Conservation (phyloP, 208 protist genomes). For the Leishmania turanica region DNA sequence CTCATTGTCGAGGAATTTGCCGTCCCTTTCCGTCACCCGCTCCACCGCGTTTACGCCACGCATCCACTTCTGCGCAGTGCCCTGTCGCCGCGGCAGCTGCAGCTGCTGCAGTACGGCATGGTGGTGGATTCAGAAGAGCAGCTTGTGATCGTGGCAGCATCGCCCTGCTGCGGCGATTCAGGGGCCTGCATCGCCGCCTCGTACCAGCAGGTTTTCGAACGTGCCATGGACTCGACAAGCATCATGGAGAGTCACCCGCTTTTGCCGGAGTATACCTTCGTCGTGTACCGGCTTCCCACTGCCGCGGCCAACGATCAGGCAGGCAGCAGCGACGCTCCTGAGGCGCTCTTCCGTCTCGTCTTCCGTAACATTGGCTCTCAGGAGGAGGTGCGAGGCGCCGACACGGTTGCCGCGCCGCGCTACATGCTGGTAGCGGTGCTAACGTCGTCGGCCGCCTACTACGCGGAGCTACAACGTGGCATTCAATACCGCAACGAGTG, state of each 20-base stretch:
- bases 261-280: slow-evolving; percentile 76
- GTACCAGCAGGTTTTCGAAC: slow-evolving; percentile 55
- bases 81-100: slow-evolving; percentile 77
- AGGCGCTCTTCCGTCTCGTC: slow-evolving; percentile 74
- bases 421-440: slow-evolving; percentile 81
- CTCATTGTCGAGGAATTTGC: slow-evolving; percentile 58
- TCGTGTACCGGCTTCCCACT: slow-evolving; percentile 69
- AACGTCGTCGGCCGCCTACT: slow-evolving; percentile 53
- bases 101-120: slow-evolving; percentile 84
- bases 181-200: slow-evolving; percentile 56
- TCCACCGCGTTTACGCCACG: slow-evolving; percentile 49
- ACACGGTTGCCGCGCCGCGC: slow-evolving; percentile 38
- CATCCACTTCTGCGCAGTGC: slow-evolving; percentile 60
- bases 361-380: slow-evolving; percentile 73
- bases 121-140: slow-evolving; percentile 65
- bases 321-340: slow-evolving; percentile 14
- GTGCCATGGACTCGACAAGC: slow-evolving; percentile 23
- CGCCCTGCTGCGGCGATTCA: slow-evolving; percentile 51
- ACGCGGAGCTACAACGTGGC: slow-evolving; percentile 32
- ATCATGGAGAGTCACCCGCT: slow-evolving; percentile 57
- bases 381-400: neutral
- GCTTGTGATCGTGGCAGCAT: slow-evolving; percentile 68
- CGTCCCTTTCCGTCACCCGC: slow-evolving; percentile 54
- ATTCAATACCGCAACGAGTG: slow-evolving; percentile 28
- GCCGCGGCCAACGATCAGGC: slow-evolving; percentile 6